phyloP scores from a whole-genome alignment of 2,329 filamentous ascomycete genomes.

The Akanthomyces lecanii region DNA sequence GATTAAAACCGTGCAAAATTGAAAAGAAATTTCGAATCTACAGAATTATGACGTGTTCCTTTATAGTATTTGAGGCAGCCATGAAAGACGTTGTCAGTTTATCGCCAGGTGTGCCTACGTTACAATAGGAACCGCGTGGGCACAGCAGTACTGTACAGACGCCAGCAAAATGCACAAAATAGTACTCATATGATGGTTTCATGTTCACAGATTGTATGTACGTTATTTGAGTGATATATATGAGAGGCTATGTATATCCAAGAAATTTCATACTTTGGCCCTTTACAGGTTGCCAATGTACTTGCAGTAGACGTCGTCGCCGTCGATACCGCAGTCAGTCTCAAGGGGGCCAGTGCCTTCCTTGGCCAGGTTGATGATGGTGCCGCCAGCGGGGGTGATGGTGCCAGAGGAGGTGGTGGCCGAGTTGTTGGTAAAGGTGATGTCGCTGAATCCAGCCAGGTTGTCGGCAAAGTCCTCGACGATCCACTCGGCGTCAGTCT shows the following conservation, averaged over 20 bases:
- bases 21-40: no score
- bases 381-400: neutral
- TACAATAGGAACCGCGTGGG: no score
- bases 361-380: neutral
- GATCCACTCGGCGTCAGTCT: slow-evolving; percentile 57
- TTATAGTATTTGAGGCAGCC: no score
- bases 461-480: slow-evolving; percentile 36
- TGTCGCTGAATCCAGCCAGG: slow-evolving; percentile 12
- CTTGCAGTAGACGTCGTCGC: slow-evolving; percentile 2
- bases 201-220: neutral
- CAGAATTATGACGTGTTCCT: no score
- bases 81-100: no score
- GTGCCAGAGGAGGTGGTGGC: slow-evolving; percentile 27
- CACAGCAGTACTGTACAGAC: no score
- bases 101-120: no score
- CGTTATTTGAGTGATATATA: neutral
- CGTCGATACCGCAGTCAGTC: slow-evolving; percentile 1
- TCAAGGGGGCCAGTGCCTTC: neutral
- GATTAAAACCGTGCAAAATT: no score
- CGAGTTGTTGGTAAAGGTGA: slow-evolving; percentile 8
- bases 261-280: neutral
- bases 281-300: neutral
- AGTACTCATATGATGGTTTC: no score
- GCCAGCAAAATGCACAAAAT: no score
- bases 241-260: neutral